Evolutionary conservation across 2,329 filamentous ascomycete species (phyloP).

Genomic region (Phialophora expanda): DNA sequence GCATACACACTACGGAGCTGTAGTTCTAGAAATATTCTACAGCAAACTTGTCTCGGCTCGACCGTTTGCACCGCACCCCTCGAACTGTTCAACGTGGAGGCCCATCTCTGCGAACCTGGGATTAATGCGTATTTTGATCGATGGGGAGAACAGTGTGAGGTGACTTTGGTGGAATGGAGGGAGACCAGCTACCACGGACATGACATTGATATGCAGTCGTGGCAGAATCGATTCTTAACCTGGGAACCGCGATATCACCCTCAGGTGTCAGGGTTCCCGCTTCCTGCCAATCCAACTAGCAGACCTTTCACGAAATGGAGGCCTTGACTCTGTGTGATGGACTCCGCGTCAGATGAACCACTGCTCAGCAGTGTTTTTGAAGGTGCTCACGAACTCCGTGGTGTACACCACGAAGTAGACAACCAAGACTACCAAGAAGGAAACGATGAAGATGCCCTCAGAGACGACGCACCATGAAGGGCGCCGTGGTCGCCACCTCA

Average conservation of each 20-base stretch:
- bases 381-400: background rate
- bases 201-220: no score
- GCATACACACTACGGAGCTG: background rate
- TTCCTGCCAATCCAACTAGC: background rate
- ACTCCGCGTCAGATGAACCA: background rate
- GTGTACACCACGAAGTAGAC: conserved; percentile 1
- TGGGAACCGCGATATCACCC: no score
- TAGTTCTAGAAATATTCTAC: background rate
- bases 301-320: background rate
- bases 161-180: no score
- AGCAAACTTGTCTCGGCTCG: background rate
- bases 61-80: background rate
- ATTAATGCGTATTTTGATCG: no score
- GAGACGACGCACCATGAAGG: background rate
- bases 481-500: background rate
- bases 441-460: background rate
- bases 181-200: no score
- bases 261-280: background rate
- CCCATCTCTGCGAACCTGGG: background rate
- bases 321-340: background rate
- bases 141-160: no score
- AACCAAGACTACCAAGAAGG: background rate
- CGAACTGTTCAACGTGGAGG: background rate
- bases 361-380: background rate
- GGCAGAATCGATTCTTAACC: no score